A percentile compares a stretch with the other conserved stretches of the same genome.
Conservation (phyloP, 176 grass and related monocot genomes). For the Lolium perenne region DNA sequence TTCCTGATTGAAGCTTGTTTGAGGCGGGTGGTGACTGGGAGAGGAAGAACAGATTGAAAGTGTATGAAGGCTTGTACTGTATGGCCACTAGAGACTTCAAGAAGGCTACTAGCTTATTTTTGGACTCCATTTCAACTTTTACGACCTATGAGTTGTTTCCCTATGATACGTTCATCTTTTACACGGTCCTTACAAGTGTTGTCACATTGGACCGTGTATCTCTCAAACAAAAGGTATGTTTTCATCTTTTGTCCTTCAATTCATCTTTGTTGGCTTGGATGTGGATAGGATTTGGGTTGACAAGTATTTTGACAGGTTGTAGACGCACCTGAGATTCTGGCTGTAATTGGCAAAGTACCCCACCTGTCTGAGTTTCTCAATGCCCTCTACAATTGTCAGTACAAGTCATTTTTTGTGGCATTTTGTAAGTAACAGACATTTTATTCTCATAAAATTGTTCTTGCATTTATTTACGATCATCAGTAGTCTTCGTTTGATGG, state of each 20-base stretch:
- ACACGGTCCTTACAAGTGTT: constrained; percentile 89
- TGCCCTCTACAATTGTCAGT: constrained; percentile 87
- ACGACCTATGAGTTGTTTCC: constrained; percentile 92
- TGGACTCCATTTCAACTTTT: constrained; percentile 98
- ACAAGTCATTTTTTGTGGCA: constrained; percentile 95
- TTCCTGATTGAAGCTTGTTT: constrained; percentile 72
- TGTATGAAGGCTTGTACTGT: constrained; percentile 96
- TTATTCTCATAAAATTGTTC: constrained; percentile 1
- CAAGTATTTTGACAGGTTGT: constrained; percentile 66
- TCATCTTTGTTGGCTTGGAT: constrained; percentile 33
- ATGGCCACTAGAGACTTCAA: constrained; percentile 96
- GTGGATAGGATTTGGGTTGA: constrained; percentile 30
- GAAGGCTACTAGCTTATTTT: constrained; percentile 91
- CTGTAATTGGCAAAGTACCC: constrained; percentile 93
- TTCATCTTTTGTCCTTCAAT: neutral
- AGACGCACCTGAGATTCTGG: constrained; percentile 94
- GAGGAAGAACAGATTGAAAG: constrained; percentile 98
- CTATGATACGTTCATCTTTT: constrained; percentile 97
- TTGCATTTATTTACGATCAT: constrained; percentile 21
- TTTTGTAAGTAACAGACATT: constrained; percentile 75
- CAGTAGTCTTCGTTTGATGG: neutral
- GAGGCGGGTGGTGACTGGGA: constrained; percentile 99
- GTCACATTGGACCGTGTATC: constrained; percentile 96
- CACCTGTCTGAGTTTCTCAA: constrained; percentile 96
- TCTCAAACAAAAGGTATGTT: constrained; percentile 76